These are phyloP conservation scores for Gastrodia elata DNA, from an alignment of 106 monocot species.

Conservation along the genomic window DNA sequence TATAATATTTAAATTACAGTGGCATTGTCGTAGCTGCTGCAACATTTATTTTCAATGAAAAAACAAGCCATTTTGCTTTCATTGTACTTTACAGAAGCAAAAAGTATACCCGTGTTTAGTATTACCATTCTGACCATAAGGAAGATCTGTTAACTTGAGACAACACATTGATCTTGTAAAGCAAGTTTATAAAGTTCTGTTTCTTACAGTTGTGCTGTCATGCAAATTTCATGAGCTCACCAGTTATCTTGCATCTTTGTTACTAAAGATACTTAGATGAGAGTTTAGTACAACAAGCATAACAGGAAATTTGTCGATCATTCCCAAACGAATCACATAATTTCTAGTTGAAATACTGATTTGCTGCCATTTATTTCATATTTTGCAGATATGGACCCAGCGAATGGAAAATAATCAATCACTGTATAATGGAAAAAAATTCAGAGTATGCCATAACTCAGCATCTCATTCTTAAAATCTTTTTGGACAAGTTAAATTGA, in stretches of 20 bases:
- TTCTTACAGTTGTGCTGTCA: not conserved
- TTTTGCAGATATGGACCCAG: constrained; percentile 48
- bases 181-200: not conserved
- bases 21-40: not conserved
- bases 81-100: not conserved
- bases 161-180: not conserved
- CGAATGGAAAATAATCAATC: constrained; percentile 37
- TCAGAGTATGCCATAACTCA: constrained; percentile 37
- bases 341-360: not conserved
- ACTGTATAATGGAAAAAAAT: constrained; percentile 64
- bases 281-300: not conserved
- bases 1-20: not conserved
- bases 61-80: not conserved
- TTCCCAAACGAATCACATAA: constrained; percentile 1
- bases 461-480: not conserved
- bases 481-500: not conserved
- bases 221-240: not conserved
- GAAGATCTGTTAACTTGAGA: not conserved
- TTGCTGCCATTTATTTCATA: constrained; percentile 5
- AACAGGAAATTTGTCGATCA: not conserved
- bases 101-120: not conserved
- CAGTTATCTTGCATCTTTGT: not conserved
- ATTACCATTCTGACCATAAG: not conserved
- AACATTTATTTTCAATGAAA: not conserved
- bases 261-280: not conserved